Percentiles rank a stretch among this genome's conserved stretches.
Conservation (phyloP, 2,329 filamentous ascomycete species). For the Blastomyces silverae region DNA sequence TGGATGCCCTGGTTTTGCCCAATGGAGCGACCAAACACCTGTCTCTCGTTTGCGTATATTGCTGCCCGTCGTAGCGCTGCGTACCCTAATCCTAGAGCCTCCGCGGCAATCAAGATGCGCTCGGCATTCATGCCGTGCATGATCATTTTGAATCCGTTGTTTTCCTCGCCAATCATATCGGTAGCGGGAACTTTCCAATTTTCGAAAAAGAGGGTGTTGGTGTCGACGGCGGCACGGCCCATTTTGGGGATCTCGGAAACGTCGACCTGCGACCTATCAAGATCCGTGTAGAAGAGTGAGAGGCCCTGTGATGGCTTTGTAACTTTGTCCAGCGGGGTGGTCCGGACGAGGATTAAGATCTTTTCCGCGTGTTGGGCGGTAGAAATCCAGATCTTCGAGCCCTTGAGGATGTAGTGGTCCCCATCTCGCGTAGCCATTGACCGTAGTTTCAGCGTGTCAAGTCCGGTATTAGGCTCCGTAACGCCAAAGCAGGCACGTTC, state of each 20-base stretch:
- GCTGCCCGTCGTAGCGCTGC: constrained; percentile 40
- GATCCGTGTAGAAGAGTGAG: constrained; percentile 43
- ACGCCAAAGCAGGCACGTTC: constrained; percentile 79
- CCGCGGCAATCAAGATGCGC: constrained; percentile 34
- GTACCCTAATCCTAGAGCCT: constrained; percentile 43
- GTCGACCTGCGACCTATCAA: constrained; percentile 34
- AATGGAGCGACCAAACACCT: constrained; percentile 52
- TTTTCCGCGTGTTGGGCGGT: constrained; percentile 43
- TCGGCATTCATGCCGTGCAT: constrained; percentile 38
- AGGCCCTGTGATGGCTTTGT: constrained; percentile 40
- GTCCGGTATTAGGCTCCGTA: constrained; percentile 88
- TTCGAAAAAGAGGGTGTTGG: constrained; percentile 43
- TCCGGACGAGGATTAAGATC: constrained; percentile 40
- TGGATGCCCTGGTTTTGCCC: constrained; percentile 55
- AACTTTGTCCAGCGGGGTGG: constrained; percentile 39
- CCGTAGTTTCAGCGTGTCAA: constrained; percentile 62
- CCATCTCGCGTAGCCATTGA: constrained; percentile 75
- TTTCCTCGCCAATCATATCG: constrained; percentile 40
- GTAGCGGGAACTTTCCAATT: constrained; percentile 37
- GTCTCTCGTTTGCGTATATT: constrained; percentile 44
- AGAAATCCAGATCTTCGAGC: constrained; percentile 82
- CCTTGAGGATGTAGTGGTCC: constrained; percentile 64
- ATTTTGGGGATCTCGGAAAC: constrained; percentile 44
- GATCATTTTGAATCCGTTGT: constrained; percentile 43
- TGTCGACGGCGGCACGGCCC: constrained; percentile 42